Base-by-base conservation (phyloP, 2,329 filamentous ascomycete genomes). In the Diaporthe citri region DNA sequence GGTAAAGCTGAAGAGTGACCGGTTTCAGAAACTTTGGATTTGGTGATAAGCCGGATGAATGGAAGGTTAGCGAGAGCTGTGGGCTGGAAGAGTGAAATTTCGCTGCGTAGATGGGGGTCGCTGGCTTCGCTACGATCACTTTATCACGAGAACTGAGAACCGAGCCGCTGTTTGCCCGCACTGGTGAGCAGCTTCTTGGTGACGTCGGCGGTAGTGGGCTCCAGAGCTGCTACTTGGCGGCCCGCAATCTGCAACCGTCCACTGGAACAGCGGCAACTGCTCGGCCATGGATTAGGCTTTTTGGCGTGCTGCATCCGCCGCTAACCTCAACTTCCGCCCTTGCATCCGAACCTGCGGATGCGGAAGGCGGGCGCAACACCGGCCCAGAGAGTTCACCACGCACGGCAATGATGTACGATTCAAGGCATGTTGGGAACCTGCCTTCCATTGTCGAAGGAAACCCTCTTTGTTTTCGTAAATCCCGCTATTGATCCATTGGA, bases 331-430 rank as follows among this genome's bases (percentile, higher is more conserved):
- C 74, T 74, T 76, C 74, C 74, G 74, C 74, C 62, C 34, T 71
- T 74, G 48, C 72, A 74, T 76, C 74, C 74, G 74, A 76, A 71
- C 10, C 10, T 20, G 55, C 72, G 74, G 74, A 75, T 52, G 73
- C 73, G 73, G 73, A 75, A 64, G 71, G 36, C 71, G 71, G 57
- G 46, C 57, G 66, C 59, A 56, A 48, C 55, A 70, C 62, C 57
- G 72, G 22, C 72, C 72, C 12, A 15, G 52, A 74, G 15, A 59
- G n/a, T n/a, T 43, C 31, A 43, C 57, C 70, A 25, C 25, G 70
- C 51, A 31, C 34, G 70, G 57, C 41, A 52, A 70, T 34, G 52
- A 51, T 70, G 72, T 25, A 20, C 46, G 17, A 43, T 70, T 22
- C 52, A 70, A 28, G 64, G 51, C 13, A 64, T 72, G 41, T 55